Evolutionary conservation across 805 yeast species (phyloP), one percentile per base, ranked within the genome.

Genomic region (Cyberlindnera suaveolens): DNA sequence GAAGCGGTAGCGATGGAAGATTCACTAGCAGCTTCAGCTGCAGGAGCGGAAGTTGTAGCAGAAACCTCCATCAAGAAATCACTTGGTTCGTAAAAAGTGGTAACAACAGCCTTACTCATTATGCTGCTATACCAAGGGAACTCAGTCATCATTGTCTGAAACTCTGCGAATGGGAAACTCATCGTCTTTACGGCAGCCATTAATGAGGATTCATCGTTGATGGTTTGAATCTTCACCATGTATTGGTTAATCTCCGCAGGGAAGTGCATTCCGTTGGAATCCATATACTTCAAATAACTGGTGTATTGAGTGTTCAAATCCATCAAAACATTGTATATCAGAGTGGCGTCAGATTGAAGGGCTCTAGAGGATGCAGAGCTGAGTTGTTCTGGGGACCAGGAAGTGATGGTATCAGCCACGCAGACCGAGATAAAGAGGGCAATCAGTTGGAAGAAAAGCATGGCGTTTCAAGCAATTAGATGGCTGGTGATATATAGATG

Each of bases 171-270:
- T 14, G 72, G 71, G 48, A 67, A 66, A 10, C 52, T 45, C 18
- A 40, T 41, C 2, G 50, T 47, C 13, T 60, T 48, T 27, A 67
- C 51, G 39, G 56, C 65, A 6, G 50, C 38, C 41, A 50, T 39
- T 17, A 66, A 38, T 30, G 56, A 53, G 1, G 52, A 49, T 8
- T 59, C 59, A 4, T 56, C 52, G 9, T 54, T 45, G 5, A 64
- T 41, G 2, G 54, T 47, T 4, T 56, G 62, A 15, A 66, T 29
- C 27, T 57, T 61, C 31, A 56, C 54, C 40, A 65, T 58, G 45
- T 67, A 68, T 42, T 66, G 57, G 5, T 60, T 62, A 6, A 66
- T 45, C 2, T 42, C 55, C 39, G 62, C 61, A n/a, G 72, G 72
- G 33, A 66, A 52, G 4, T 53, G 47, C 50, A 64, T 52, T 4